Conservation (phyloP, 2,329 filamentous ascomycete species). For the Myriosclerotinia curreyana region DNA sequence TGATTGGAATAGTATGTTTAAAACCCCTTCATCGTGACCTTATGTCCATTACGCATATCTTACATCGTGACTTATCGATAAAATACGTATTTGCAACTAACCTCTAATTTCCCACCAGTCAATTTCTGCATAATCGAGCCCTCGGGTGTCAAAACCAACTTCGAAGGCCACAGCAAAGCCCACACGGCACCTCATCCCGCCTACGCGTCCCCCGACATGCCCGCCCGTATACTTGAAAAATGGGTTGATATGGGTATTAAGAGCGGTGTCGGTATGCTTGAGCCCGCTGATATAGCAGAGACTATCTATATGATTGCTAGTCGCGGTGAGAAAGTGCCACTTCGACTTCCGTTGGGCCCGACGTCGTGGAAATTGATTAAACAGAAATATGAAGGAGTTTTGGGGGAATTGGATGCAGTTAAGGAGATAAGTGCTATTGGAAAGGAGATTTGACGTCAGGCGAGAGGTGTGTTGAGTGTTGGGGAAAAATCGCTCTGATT, state of each 20-base stretch:
- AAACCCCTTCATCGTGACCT: not conserved
- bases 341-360: constrained; percentile 31
- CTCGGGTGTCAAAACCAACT: constrained; percentile 44
- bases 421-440: constrained; percentile 28
- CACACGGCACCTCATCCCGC: constrained; percentile 31
- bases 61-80: too few species aligned
- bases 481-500: not conserved
- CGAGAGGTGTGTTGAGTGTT: not conserved
- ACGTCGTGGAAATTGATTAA: constrained; percentile 33
- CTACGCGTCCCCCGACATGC: constrained; percentile 38
- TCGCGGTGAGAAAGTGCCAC: constrained; percentile 32
- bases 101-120: constrained; percentile 32
- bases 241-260: constrained; percentile 30
- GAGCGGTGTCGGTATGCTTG: constrained; percentile 27
- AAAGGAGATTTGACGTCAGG: not conserved
- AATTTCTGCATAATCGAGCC: constrained; percentile 45
- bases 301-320: constrained; percentile 31
- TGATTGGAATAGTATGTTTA: constrained; percentile 40
- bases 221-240: constrained; percentile 35
- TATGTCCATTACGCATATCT: not conserved
- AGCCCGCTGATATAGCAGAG: constrained; percentile 31
- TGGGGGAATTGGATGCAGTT: constrained; percentile 27
- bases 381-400: constrained; percentile 27
- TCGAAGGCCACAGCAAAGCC: constrained; percentile 41
- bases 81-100: too few species aligned